Base-by-base conservation (phyloP, 2,329 filamentous ascomycete genomes). In the Trichoderma cornu-damae region DNA sequence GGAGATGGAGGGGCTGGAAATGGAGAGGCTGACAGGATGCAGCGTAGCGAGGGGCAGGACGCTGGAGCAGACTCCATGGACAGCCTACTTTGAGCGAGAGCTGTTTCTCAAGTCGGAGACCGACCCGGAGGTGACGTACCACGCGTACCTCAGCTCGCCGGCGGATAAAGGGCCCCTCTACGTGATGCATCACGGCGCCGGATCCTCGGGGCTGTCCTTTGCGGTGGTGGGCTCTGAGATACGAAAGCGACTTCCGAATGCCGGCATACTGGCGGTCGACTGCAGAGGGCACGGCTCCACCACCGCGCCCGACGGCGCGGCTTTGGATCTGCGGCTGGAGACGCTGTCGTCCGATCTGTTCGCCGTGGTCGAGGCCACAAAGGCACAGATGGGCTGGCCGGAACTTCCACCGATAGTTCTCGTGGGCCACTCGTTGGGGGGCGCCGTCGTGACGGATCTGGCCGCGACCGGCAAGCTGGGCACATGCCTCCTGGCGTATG, bases 101-200 rank as follows among this genome's bases (percentile, higher is more conserved):
- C 79, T 97, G 57, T 90, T 84, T 66, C 78, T 97, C 50, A 77
- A 81, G 58, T 74, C 77, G 51, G 69, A 74, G 47, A 66, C 72
- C 34, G 70, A 71, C 9, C 66, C 70, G 11, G 63, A 74, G 20
- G 81, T 90, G 40, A 82, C 78, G 51, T 88, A 92, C 68, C 94
- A 99, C 75, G 89, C 84, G 58, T 97, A 97, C 71, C 78, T 97
- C 42, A 96, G 85, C 18, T 90, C 91, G 1, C 92, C 93, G 7
- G 80, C 80, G 40, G 85, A 80, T 35, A 80, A 81, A 60, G 89
- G 88, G 0, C 91, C 93, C 0, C 77, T 99, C 4, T 92, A 99
- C 71, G 87, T 97, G 59, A 90, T 89, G 73, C 94, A 99, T 69
- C 94, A 99, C 73, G 94, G 94, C 37, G 94, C 90, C 38, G 94